These are phyloP conservation scores for Prunus mira DNA, from an alignment of 306 rosid species.

Conservation along the genomic window DNA sequence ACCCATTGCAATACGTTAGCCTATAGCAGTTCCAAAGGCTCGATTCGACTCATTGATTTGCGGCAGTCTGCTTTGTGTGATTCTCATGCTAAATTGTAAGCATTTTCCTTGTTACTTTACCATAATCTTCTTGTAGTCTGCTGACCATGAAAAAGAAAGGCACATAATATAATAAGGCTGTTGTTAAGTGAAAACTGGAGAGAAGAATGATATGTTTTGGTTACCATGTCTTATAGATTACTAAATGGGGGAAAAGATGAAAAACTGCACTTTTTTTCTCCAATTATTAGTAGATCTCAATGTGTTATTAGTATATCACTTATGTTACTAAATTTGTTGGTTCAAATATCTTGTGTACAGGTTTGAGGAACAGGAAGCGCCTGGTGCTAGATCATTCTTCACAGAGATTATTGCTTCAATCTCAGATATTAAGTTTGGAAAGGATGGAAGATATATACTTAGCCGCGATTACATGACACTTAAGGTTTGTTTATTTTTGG, in stretches of 20 bases:
- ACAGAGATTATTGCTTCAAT: conserved; percentile 98
- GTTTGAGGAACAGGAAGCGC: conserved; percentile 95
- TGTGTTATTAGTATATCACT: not conserved
- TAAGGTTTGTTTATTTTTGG: conserved; percentile 55
- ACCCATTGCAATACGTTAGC: conserved; percentile 90
- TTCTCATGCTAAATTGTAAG: conserved; percentile 93
- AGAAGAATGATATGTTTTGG: not conserved
- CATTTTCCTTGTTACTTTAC: conserved; percentile 13
- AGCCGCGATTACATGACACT: conserved; percentile 99
- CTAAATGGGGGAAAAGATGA: not conserved
- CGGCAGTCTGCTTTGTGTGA: conserved; percentile 99
- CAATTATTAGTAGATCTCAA: not conserved
- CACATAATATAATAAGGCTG: not conserved
- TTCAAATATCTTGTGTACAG: conserved; percentile 37
- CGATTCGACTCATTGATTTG: conserved; percentile 91
- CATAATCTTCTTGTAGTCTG: not conserved
- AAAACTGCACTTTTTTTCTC: not conserved
- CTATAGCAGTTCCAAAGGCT: conserved; percentile 98
- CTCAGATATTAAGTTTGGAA: conserved; percentile 91
- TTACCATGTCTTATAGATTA: not conserved
- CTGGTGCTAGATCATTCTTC: conserved; percentile 95
- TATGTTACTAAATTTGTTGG: not conserved
- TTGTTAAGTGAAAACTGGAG: not conserved
- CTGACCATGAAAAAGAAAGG: not conserved
- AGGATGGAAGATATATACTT: conserved; percentile 87